Conservation (phyloP, 2,329 filamentous ascomycete species). For the Helotiales sp. region DNA sequence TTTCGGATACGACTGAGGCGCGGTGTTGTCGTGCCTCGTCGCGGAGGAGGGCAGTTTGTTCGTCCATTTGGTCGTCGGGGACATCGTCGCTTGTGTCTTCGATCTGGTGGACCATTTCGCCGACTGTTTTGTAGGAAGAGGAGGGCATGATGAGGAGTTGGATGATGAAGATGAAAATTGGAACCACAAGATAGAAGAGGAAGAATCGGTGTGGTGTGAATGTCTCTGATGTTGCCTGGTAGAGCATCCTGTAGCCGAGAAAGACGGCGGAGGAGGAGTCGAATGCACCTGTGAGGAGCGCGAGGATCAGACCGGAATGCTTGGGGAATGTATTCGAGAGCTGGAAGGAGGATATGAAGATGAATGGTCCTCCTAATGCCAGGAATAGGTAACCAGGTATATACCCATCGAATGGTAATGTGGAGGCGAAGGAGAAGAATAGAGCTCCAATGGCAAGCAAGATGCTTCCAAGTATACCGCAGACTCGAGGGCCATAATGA, state of each 20-base stretch:
- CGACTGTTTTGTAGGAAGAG: constrained; percentile 80
- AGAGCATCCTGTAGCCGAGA: constrained; percentile 70
- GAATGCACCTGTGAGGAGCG: constrained; percentile 78
- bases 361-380: constrained; percentile 76
- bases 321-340: constrained; percentile 81
- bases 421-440: constrained; percentile 67
- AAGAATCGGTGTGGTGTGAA: constrained; percentile 72
- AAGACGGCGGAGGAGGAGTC: constrained; percentile 81
- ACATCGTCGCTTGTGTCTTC: constrained; percentile 49
- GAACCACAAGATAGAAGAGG: constrained; percentile 69
- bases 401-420: constrained; percentile 71
- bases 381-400: constrained; percentile 74
- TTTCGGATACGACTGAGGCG: constrained; percentile 54
- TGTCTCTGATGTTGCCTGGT: constrained; percentile 54
- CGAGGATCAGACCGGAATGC: constrained; percentile 76
- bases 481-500: constrained; percentile 74
- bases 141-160: constrained; percentile 73
- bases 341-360: constrained; percentile 82
- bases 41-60: constrained; percentile 38
- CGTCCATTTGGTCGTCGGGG: constrained; percentile 58
- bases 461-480: constrained; percentile 68
- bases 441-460: constrained; percentile 70
- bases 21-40: constrained; percentile 50
- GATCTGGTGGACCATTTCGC: constrained; percentile 75
- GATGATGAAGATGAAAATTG: constrained; percentile 61